Conservation (phyloP, 2,329 filamentous ascomycete genomes). For the Ilyonectria robusta region DNA sequence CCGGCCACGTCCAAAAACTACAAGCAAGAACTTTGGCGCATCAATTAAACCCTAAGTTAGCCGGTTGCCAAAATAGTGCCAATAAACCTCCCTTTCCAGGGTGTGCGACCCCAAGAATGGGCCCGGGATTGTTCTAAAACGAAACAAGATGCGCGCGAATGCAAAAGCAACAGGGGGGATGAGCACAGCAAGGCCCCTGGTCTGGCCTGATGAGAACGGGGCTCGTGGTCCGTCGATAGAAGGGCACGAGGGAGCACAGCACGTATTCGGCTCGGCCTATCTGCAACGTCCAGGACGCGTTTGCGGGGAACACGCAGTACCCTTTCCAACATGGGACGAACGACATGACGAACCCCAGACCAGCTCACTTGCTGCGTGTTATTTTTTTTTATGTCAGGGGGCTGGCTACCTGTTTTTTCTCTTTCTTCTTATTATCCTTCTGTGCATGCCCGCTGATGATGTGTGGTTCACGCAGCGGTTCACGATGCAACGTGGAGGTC, state of each 20-base stretch:
- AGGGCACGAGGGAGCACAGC: slow-evolving; percentile 3
- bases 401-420: not conserved
- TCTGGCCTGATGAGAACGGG: slow-evolving; percentile 11
- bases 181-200: not conserved
- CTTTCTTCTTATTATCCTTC: not conserved
- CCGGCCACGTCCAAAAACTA: no score
- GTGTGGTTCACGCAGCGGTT: not conserved
- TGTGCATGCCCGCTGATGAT: not conserved
- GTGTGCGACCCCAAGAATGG: no score
- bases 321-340: slow-evolving; percentile 12
- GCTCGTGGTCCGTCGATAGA: slow-evolving; percentile 8
- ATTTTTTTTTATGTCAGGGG: no score
- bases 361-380: not conserved
- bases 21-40: no score
- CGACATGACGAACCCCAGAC: slow-evolving; percentile 11
- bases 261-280: slow-evolving; percentile 14
- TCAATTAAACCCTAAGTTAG: no score
- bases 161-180: not conserved
- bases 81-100: no score
- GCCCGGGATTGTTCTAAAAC: no score
- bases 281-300: not conserved
- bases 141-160: not conserved
- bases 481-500: not conserved
- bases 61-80: no score
- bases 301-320: slow-evolving; percentile 4